Evolutionary conservation across 306 rosid species (phyloP), one percentile per base, ranked within the genome.

Genomic region (Vigna reflexopilosa): DNA sequence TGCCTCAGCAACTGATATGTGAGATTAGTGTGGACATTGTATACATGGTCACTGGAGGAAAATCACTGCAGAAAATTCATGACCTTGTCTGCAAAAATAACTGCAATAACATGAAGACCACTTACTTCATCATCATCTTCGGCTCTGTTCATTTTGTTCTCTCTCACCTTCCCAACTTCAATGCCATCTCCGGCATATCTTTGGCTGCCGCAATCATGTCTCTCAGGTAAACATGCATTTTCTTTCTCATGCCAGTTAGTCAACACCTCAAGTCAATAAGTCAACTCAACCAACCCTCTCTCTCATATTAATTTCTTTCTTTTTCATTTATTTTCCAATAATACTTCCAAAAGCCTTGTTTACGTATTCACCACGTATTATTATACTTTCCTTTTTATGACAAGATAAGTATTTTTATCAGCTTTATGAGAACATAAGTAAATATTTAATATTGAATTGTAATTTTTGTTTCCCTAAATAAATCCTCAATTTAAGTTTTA

Each of bases 161-260:
- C 3, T 79, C 98, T 5, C 96, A 93, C 22, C 98, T 93, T 57
- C 98, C 98, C 9, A 89, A 88, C 76, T 90, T 90, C 79, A 84
- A 89, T 65, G 75, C 98, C 81, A 86, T 93, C 52, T 65, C 94
- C 1, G 91, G 86, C 1, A 66, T 93, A 36, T 93, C 96, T 9
- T 75, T 93, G 30, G 93, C 90, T 6, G 96, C 94, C 0, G 98
- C 96, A 0, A 78, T 88, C 81, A 90, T 93, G 96, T 89, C 96
- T 49, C 59, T 89, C 67, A 90, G 90, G 97, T 92, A 76, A 66
- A 16, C 3, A 63, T 4, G 1, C n/a, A 4, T 61, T 7, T 61
- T 61, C 67, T 26, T 50, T 30, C 26, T 17, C 59, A 19, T 17
- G 22, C 44, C 14, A 63, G 1, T 42, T 5, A 61, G 61, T 59